Base-by-base conservation (phyloP, 2,329 filamentous ascomycete genomes). In the Nothophoma quercina region DNA sequence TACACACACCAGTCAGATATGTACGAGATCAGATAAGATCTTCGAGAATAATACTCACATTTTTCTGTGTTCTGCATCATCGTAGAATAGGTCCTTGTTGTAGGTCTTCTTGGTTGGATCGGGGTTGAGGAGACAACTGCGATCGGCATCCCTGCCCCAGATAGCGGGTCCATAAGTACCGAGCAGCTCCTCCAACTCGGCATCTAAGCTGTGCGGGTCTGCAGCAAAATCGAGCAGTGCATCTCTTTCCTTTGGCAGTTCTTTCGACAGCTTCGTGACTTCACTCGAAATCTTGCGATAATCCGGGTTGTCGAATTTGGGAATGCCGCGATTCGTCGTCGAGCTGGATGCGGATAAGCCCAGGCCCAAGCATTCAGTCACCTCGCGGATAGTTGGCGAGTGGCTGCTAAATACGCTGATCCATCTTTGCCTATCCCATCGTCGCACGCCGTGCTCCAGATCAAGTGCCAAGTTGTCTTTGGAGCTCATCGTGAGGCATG, bases 271-370 rank as follows among this genome's bases (percentile, higher is more conserved):
- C 46, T 68, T 68, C 39, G 68, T 69, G 52, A 73, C 69, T 45
- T 72, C 69, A 60, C 64, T 69, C 7, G 69, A 71, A 25, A 73
- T 62, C 56, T 69, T 71, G 54, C 65, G 66, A 56, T 69, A 71
- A 36, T 73, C 69, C 22, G 70, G 70, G 33, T 71, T 71, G 63
- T 73, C 70, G 64, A 73, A 73, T 41, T 73, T 73, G 50, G 69
- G 69, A 46, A 73, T 73, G 59, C 70, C 70, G 48, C 69, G 68
- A 55, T 72, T 72, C 35, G 69, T 71, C 38, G 67, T 72, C 18
- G 66, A 70, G 51, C 65, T 67, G n/a, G 68, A 69, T 38, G 69
- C 67, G 16, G 67, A 70, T 34, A 71, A 55, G 55, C 68, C 69
- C 36, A 73, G 60, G 35, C 70, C 70, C 40, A 73, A 58, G 51